Conservation (phyloP, 2,329 filamentous ascomycete species). For the Exophiala aquamarina region DNA sequence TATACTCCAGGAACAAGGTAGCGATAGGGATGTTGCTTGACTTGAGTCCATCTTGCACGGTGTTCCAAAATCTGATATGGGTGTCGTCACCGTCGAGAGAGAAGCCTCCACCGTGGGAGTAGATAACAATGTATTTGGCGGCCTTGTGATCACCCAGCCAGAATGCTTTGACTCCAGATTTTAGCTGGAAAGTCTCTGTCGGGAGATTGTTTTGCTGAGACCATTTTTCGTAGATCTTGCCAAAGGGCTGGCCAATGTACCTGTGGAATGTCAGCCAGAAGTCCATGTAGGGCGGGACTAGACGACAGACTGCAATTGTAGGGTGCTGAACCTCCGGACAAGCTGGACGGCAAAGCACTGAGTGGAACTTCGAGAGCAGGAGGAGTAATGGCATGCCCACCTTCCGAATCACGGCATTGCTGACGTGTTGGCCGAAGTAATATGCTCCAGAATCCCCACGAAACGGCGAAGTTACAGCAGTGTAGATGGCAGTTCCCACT, state of each 20-base stretch:
- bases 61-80: constrained; percentile 27
- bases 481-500: constrained; percentile 17
- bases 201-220: constrained; percentile 10
- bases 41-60: constrained; percentile 18
- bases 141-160: constrained; percentile 26
- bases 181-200: constrained; percentile 22
- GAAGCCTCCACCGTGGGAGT: constrained; percentile 29
- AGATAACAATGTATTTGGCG: constrained; percentile 27
- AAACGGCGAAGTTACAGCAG: constrained; percentile 38
- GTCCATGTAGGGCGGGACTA: background rate
- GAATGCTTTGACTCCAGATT: constrained; percentile 25
- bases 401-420: constrained; percentile 32
- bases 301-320: constrained; percentile 19
- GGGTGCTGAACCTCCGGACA: constrained; percentile 15
- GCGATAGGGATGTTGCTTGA: constrained; percentile 46
- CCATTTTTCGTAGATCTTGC: constrained; percentile 23
- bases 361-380: background rate
- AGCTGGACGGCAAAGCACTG: constrained; percentile 13
- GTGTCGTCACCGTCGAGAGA: constrained; percentile 23
- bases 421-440: constrained; percentile 37
- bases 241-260: constrained; percentile 22
- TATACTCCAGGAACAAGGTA: constrained; percentile 58
- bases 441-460: constrained; percentile 39
- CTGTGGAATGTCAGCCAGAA: constrained; percentile 12
- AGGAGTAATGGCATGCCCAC: constrained; percentile 2